Evolutionary conservation across 768 basidiomycete species (phyloP), one percentile per base, ranked within the genome.

Genomic region (Tylopilus vinaceipallidus): DNA sequence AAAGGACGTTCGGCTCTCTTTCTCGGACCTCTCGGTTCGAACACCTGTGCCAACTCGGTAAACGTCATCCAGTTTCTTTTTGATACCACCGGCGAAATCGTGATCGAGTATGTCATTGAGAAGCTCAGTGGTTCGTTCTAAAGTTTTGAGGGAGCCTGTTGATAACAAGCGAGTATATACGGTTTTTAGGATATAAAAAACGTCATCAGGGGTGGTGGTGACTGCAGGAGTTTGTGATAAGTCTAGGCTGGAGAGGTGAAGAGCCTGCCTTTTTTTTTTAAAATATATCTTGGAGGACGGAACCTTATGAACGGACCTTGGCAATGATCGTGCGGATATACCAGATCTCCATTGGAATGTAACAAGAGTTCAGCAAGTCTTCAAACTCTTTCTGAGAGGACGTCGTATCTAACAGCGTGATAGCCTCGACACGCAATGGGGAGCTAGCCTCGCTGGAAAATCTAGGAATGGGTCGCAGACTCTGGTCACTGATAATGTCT

Each of bases 161-260:
- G 89, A 86, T 16, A 97, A 64, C 27, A 93, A 70, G 11, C 97
- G 81, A 17, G 81, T 75, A 5, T 94, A 75, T 3, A 95, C 85
- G 7, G 83, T 76, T 67, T 97, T 98, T 51, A 98, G 74, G 49
- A 99, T 86, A 70, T 97, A 99, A 71, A 98, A 99, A 2, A 87
- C 88, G 58, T 98, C 97, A 66, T 99, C 97, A 0, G 91, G 91
- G 0, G 82, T 83, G 0, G 90, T 92, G 0, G 87, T 89, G 2
- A 75, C 80, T 11, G 78, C 73, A 43, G 79, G 91, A 34, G 59
- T 71, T 49, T 86, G 79, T 2, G 84, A 77, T 7, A 76, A 63
- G 61, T 98, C 93, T 3, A 82, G 76, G 13, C 74, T 82, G 22
- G 95, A 91, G 36, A 97, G 74, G 22, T 85, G 83, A 61, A 95